Conservation (phyloP, 208 protist genomes). For the Trypanosomatidae sp. region DNA sequence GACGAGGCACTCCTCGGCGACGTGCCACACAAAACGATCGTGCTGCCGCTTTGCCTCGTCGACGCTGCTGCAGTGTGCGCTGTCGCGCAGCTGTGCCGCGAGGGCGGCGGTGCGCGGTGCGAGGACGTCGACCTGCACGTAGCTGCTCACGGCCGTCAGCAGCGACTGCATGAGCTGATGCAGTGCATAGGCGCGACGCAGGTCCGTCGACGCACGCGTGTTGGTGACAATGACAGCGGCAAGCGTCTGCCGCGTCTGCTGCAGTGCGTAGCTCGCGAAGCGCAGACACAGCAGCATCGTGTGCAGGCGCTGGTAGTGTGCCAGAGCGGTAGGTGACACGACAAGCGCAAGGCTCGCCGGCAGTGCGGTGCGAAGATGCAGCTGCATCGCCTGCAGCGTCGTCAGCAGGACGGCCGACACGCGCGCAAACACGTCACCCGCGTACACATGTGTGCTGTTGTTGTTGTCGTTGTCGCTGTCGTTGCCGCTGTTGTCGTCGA, state of each 20-base stretch:
- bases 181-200: constrained; percentile 43
- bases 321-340: constrained; percentile 44
- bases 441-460: no score
- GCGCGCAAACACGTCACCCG: no score
- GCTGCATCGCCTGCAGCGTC: no score
- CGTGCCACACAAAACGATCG: constrained; percentile 62
- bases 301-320: constrained; percentile 69
- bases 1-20: constrained; percentile 57
- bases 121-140: constrained; percentile 74
- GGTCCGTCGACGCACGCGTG: constrained; percentile 25
- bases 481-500: no score
- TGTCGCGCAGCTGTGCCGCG: constrained; percentile 10
- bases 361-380: no score
- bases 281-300: constrained; percentile 43
- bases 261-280: constrained; percentile 47
- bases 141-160: constrained; percentile 35
- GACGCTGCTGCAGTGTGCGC: constrained; percentile 33
- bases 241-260: constrained; percentile 32
- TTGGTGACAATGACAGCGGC: constrained; percentile 46
- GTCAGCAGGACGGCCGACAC: no score
- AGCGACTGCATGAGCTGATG: constrained; percentile 60
- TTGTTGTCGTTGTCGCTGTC: no score
- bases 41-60: constrained; percentile 57
- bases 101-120: constrained; percentile 25
- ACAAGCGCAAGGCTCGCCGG: constrained; percentile 51